Evolutionary conservation across 208 protist species (phyloP).

Genomic region (Borovskyia barvae): DNA sequence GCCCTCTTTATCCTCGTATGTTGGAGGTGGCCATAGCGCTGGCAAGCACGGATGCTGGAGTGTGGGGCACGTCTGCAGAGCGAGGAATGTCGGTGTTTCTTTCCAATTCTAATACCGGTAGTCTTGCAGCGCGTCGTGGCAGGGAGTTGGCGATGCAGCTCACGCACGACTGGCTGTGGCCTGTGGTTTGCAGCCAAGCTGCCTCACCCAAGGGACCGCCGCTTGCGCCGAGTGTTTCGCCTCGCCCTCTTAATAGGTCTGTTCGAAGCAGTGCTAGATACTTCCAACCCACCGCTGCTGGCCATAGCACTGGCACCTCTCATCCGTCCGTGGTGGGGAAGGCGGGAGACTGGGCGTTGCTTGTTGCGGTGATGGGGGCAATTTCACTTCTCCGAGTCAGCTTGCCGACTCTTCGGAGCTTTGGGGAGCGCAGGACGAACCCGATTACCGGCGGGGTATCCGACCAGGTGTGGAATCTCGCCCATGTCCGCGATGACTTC

Average conservation of each 20-base stretch:
- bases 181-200: conserved; percentile 11
- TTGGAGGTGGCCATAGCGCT: conserved; percentile 34
- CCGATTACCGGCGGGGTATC: neutral
- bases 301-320: too few species aligned
- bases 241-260: neutral
- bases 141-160: conserved; percentile 8
- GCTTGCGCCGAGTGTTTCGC: neutral
- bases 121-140: neutral
- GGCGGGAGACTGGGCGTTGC: conserved; percentile 15
- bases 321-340: conserved; percentile 1
- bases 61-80: neutral
- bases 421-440: neutral
- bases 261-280: too few species aligned
- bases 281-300: too few species aligned
- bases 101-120: too few species aligned
- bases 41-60: neutral
- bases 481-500: conserved; percentile 9
- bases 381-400: conserved; percentile 8
- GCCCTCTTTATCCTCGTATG: conserved; percentile 43
- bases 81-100: too few species aligned
- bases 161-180: conserved; percentile 21
- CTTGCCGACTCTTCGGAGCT: conserved; percentile 11
- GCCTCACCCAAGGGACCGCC: neutral
- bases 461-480: neutral
- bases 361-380: conserved; percentile 17